Evolutionary conservation across 441 rosid species (phyloP), one percentile per base, ranked within the genome.

Genomic region (Pelargonium cotyledonis): DNA sequence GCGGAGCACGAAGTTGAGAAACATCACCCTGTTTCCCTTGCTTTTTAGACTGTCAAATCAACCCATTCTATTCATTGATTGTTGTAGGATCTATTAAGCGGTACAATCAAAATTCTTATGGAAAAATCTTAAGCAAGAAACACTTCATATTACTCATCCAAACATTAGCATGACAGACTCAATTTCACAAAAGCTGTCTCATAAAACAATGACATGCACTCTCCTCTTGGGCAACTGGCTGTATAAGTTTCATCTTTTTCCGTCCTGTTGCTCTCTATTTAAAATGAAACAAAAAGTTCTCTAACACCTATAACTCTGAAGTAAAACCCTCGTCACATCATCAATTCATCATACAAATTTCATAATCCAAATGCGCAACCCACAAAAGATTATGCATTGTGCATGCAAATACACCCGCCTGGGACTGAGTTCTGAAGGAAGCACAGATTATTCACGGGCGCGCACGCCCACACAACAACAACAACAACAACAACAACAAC

Each of bases 1-100:
- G 84, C 83, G 88, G 94, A 40, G 82, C 70, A 35, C 78, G 83
- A 61, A 90, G 85, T 55, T 82, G 90, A 70, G 90, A 70, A 58
- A 69, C 65, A 78, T 86, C 91, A 65, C 84, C 74, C 70, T 87
- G 88, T 57, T 93, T 93, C 57, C 93, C 95, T 66, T 81, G 82
- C 66, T 83, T 85, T 76, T 87, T 92, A 72, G 72, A 84, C 95
- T 88, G 76, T 47, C 63, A 58, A 57, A 23, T 82, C 75, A 77
- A 14, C 26, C 40, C 57, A 44, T 6, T 47, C 40, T 6, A 47
- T 43, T 21, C 8, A 38, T 2, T 49, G 12, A 60, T 68, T 40
- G 18, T 35, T 41, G 58, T 69, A 64, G 29, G 40, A 73, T 65
- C 40, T 60, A 63, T 8, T 9, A 23, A 58, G 31, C 0, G 21